phyloP scores from a whole-genome alignment of 2,329 filamentous ascomycete species.

The Colletotrichum spinosum region DNA sequence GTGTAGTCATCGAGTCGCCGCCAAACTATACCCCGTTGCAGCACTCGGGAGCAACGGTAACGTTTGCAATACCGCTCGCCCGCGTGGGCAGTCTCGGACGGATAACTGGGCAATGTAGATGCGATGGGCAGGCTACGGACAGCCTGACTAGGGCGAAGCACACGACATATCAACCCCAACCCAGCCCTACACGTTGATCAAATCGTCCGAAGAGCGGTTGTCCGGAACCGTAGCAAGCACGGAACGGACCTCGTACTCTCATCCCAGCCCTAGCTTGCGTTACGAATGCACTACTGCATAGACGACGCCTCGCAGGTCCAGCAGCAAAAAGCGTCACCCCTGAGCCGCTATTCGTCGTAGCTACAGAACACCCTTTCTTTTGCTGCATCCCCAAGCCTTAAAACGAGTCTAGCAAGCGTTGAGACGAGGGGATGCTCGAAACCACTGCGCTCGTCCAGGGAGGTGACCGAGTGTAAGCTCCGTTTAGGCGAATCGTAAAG shows the following conservation, averaged over 20 bases:
- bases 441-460: neutral
- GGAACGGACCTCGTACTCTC: too few species aligned
- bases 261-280: slow-evolving; percentile 1
- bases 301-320: neutral
- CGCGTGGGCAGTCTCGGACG: neutral
- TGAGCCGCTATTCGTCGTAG: too few species aligned
- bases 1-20: slow-evolving; percentile 3
- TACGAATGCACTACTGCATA: too few species aligned
- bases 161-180: neutral
- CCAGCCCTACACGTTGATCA: too few species aligned
- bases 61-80: too few species aligned
- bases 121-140: too few species aligned
- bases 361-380: too few species aligned
- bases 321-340: too few species aligned
- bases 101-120: neutral
- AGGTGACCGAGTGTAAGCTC: neutral
- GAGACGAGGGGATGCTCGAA: neutral
- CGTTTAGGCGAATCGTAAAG: neutral
- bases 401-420: neutral
- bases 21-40: neutral
- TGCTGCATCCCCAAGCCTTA: too few species aligned
- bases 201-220: too few species aligned
- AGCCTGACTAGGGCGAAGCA: neutral
- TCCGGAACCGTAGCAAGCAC: too few species aligned
- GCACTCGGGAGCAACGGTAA: too few species aligned